Conservation (phyloP, 139 green algal species). For the Closterium sp. region DNA sequence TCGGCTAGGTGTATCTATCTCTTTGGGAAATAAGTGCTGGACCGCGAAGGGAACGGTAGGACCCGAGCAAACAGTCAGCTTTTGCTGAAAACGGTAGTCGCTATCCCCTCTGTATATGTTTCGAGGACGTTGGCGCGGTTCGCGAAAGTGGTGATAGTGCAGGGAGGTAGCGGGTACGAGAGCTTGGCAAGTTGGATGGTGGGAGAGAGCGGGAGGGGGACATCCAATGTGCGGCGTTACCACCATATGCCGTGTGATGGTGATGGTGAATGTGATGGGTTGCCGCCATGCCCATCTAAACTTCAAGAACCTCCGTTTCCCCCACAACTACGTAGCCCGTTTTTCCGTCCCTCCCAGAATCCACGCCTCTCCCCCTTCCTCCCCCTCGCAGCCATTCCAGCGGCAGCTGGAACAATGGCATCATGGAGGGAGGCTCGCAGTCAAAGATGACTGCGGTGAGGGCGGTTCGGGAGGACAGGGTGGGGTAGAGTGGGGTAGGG, state of each 20-base stretch:
- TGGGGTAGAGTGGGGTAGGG: not conserved
- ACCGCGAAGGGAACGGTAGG: not conserved
- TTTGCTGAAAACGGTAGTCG: not conserved
- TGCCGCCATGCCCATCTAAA: too few species aligned
- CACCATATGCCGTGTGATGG: not conserved
- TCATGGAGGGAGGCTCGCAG: too few species aligned
- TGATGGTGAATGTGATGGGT: not conserved
- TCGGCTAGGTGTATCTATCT: not conserved
- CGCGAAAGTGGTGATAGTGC: not conserved
- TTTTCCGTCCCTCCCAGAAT: too few species aligned
- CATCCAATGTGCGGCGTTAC: not conserved
- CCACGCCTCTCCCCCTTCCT: too few species aligned
- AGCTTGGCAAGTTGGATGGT: not conserved
- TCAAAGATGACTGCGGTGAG: too few species aligned
- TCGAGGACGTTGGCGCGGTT: not conserved
- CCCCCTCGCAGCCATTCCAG: too few species aligned
- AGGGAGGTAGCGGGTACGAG: not conserved
- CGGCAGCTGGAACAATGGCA: too few species aligned
- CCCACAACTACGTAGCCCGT: too few species aligned
- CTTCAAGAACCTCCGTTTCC: too few species aligned
- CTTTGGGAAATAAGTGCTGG: not conserved
- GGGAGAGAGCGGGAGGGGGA: not conserved
- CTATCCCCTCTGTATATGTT: not conserved
- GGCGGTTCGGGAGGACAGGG: not conserved
- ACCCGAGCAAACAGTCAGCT: too few species aligned